phyloP scores from a whole-genome alignment of 192 early-diverging fungal species.

The Podila minutissima region DNA sequence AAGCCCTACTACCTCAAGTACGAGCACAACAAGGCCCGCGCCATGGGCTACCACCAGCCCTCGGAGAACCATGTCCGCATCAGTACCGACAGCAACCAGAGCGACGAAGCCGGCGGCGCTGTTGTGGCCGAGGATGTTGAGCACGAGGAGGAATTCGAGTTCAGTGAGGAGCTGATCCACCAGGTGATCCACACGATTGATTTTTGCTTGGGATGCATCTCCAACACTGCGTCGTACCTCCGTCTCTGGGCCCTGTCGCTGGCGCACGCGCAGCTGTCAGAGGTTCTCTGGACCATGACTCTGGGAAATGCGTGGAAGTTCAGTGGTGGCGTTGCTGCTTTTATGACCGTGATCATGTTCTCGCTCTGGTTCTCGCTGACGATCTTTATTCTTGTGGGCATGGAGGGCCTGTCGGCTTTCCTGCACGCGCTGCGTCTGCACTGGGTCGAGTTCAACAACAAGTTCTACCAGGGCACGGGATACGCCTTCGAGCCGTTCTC shows the following conservation, averaged over 20 bases:
- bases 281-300: constrained; percentile 97
- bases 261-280: constrained; percentile 97
- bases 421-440: constrained; percentile 95
- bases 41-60: constrained; percentile 78
- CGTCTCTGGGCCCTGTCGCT: constrained; percentile 98
- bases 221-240: constrained; percentile 98
- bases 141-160: constrained; percentile 83
- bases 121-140: constrained; percentile 75
- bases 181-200: constrained; percentile 99
- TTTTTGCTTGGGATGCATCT: constrained; percentile 95
- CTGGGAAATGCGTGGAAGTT: constrained; percentile 65
- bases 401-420: constrained; percentile 96
- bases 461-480: constrained; percentile 96
- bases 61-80: constrained; percentile 58
- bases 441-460: constrained; percentile 99
- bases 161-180: constrained; percentile 96
- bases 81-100: constrained; percentile 52
- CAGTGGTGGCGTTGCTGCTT: constrained; percentile 61
- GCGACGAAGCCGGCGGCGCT: constrained; percentile 56
- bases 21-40: constrained; percentile 81
- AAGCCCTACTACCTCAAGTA: constrained; percentile 89
- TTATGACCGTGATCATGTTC: constrained; percentile 85
- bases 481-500: constrained; percentile 92
- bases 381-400: constrained; percentile 79
- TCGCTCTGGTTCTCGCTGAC: constrained; percentile 91